Evolutionary conservation across 1,139 yeast species (phyloP), one percentile per base, ranked within the genome.

Genomic region (Pichia sp.): DNA sequence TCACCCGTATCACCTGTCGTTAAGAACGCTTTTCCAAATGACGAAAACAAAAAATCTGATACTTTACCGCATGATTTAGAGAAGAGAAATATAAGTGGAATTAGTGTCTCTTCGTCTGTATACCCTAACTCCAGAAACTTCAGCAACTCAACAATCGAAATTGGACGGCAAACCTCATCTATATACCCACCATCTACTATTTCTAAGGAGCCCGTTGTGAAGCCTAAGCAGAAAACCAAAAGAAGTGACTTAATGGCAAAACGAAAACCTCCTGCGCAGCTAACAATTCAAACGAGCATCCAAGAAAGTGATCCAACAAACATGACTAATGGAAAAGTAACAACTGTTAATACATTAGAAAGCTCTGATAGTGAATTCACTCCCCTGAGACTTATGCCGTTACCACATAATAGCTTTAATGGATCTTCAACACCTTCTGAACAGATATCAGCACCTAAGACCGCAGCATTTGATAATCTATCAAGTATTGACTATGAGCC

Each of bases 211-310:
- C 26, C 20, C 14, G 35, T 22, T 14, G 14, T 23, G 3, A 28
- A 23, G 17, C 20, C 23, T 17, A 23, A 2, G 4, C 25, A 4
- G 9, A 43, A 38, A 11, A 22, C 37, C 3, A 44, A 37, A 28
- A 40, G 40, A 31, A 30, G 36, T 18, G 41, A 32, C 25, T 40
- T 45, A 32, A 22, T 44, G 32, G 36, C 35, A 17, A 43, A 39
- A 21, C 28, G 49, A 22, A 41, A 34, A 17, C 50, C 51, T 14
- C 52, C 52, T 1, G 47, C 50, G 8, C 6, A 42, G 9, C 28
- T 50, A 15, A 40, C 44, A 1, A 21, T 38, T 1, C 26, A 33
- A 9, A 38, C 41, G n/a, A n/a, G n/a, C n/a, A n/a, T n/a, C n/a
- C n/a, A n/a, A n/a, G n/a, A n/a, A n/a, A n/a, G n/a, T n/a, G n/a